These are phyloP conservation scores for Gyromitra esculenta DNA, from an alignment of 2,329 filamentous ascomycete species.

Conservation along the genomic window DNA sequence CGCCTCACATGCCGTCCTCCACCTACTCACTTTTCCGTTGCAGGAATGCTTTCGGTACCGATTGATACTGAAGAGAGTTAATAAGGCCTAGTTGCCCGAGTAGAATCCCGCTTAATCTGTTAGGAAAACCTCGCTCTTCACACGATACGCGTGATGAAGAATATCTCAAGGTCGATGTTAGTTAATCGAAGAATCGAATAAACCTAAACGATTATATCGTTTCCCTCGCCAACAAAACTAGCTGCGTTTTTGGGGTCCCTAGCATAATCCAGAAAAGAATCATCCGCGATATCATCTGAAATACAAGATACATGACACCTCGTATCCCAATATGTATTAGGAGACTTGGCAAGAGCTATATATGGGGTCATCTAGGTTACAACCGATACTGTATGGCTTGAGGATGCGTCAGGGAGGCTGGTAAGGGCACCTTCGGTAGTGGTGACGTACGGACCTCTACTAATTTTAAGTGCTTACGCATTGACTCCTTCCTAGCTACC, in stretches of 20 bases:
- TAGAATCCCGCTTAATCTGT: slow-evolving; percentile 5
- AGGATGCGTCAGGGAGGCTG: slow-evolving; percentile 4
- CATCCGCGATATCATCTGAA: slow-evolving; percentile 4
- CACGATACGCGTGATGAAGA: not conserved
- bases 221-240: not conserved
- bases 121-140: not conserved
- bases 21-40: not conserved
- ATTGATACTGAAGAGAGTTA: not conserved
- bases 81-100: slow-evolving; percentile 1
- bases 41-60: slow-evolving; percentile 1
- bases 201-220: not conserved
- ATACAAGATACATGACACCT: slow-evolving; percentile 14
- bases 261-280: slow-evolving; percentile 7
- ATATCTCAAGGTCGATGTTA: slow-evolving; percentile 11
- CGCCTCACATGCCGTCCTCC: slow-evolving; percentile 1
- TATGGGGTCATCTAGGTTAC: not conserved
- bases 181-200: slow-evolving; percentile 9
- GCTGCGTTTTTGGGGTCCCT: not conserved
- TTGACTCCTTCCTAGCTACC: not conserved
- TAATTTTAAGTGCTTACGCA: slow-evolving; percentile 1
- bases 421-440: not conserved
- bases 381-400: not conserved
- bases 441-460: slow-evolving; percentile 1
- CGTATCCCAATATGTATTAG: slow-evolving; percentile 5
- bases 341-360: not conserved